Conservation (phyloP, 1,284 basidiomycete species). For the Schizophyllum amplum region DNA sequence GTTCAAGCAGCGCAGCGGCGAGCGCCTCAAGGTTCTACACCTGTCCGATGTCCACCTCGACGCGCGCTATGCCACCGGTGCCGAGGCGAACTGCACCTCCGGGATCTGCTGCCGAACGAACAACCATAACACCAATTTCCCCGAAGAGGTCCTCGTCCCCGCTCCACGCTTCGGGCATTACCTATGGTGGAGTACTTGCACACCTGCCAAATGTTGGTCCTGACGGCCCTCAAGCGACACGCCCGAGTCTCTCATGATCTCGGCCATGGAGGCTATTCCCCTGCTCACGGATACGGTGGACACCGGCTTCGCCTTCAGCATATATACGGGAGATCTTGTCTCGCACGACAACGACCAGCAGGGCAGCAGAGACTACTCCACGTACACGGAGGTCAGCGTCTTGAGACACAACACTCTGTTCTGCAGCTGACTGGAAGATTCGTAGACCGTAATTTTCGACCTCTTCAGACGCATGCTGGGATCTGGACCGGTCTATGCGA, state of each 20-base stretch:
- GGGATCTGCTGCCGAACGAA: conserved; percentile 66
- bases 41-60: conserved; percentile 76
- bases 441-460: conserved; percentile 61
- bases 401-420: not conserved
- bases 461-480: conserved; percentile 55
- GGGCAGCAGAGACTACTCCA: conserved; percentile 42
- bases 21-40: conserved; percentile 67
- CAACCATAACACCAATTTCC: conserved; percentile 42
- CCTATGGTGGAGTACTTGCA: conserved; percentile 34
- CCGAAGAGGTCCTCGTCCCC: conserved; percentile 40
- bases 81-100: conserved; percentile 70
- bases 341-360: conserved; percentile 65
- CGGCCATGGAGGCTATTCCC: conserved; percentile 64
- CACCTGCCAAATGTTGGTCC: not conserved
- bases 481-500: conserved; percentile 61
- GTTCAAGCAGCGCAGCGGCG: conserved; percentile 48
- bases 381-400: conserved; percentile 44
- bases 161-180: conserved; percentile 65
- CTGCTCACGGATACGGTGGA: conserved; percentile 53
- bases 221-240: conserved; percentile 45
- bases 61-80: conserved; percentile 61
- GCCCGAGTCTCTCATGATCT: conserved; percentile 53
- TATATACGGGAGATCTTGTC: conserved; percentile 75
- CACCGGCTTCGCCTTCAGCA: conserved; percentile 53
- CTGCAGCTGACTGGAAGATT: conserved; percentile 3